Base-by-base conservation (phyloP, 2,329 filamentous ascomycete species). In the Colletotrichum eleusines region DNA sequence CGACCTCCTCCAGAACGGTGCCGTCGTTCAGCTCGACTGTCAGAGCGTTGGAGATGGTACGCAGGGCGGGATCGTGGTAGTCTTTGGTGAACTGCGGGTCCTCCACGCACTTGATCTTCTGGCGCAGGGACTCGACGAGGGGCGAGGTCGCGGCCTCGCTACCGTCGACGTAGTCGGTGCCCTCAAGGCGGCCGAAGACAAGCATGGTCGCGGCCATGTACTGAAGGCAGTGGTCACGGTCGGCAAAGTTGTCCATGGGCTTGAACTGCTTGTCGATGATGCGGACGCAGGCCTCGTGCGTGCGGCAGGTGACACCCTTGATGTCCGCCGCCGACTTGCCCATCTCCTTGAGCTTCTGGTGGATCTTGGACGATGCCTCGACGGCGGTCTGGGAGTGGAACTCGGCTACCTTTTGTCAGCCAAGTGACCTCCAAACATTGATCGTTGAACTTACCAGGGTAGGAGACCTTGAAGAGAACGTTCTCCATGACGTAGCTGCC, bases 241-340 rank as follows among this genome's bases (percentile, higher is more conserved):
- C 96, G 79, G 96, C 96, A 80, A 98, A 99, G 90, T 99, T 99
- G 87, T 98, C 95, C 94, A 99, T 97, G 77, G 95, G 91, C 89
- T 98, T 98, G 89, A 97, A 97, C 85, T 99, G 96, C 89, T 99
- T 99, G 89, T 99, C 96, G 78, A 99, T 99, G 84, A 99, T 99
- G 78, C 96, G 94, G 80, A 99, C 90, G 86, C 96, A 98, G 70
- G 96, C 96, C 85, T 99, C 96, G 86, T 99, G 96, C 11, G 96
- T 99, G 77, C 96, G 92, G 90, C 95, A 97, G 76, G 92, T 94
- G 78, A 99, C 90, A 73, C 89, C 88, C 86, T 97, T 95, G 86
- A 99, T 97, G 82, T 99, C 95, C 76, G 92, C 92, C 68, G 95
- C 94, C 64, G 91, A 93, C 88, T 98, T 97, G 84, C 94, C 95